Evolutionary conservation across 1,139 yeast species (phyloP), one percentile per base, ranked within the genome.

Genomic region (Geotrichum europaeum): DNA sequence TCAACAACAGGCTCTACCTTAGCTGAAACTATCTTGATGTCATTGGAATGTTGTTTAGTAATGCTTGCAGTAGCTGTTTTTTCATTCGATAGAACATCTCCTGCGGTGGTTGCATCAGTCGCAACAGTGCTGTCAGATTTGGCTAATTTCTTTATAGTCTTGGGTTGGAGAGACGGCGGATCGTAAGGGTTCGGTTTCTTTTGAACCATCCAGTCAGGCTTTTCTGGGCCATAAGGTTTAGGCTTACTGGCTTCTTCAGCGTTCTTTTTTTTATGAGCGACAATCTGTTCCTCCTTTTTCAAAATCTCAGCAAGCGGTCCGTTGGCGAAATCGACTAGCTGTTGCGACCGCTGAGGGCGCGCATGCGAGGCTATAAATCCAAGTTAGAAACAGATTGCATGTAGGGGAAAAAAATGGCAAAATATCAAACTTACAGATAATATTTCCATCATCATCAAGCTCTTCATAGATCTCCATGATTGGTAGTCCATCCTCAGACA

Each of bases 391-490:
- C 45, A 15, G 20, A 22, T 34, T 36, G 10, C 22, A 53, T n/a
- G 45, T 15, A 12, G 10, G n/a, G n/a, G 13, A n/a, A 40, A n/a
- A 40, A 40, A 40, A 6, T 2, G 18, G 18, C 18, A 36, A 4
- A 22, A 40, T 12, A 20, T 36, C 55, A 43, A 47, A 61, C 66
- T 49, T 20, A 59, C 61, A 67, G 0, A 86, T 70, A 0, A 90
- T 79, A 64, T 87, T 84, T 0, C 85, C 97, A 13, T 87, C 84
- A 0, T 88, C 96, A 71, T 91, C 97, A 51, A 92, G 73, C 60
- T 87, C 91, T 70, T 92, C 97, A 58, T 86, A 80, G 25, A 91
- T 91, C 62, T 91, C 97, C 85, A 91, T 84, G 20, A 85, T 73
- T 0, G 89, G 90, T 3, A 85, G 70, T 0, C 79, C 83, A 24